Evolutionary conservation across 1,139 yeast genomes (phyloP).

Genomic region (Lodderomyces oxycetoniae): DNA sequence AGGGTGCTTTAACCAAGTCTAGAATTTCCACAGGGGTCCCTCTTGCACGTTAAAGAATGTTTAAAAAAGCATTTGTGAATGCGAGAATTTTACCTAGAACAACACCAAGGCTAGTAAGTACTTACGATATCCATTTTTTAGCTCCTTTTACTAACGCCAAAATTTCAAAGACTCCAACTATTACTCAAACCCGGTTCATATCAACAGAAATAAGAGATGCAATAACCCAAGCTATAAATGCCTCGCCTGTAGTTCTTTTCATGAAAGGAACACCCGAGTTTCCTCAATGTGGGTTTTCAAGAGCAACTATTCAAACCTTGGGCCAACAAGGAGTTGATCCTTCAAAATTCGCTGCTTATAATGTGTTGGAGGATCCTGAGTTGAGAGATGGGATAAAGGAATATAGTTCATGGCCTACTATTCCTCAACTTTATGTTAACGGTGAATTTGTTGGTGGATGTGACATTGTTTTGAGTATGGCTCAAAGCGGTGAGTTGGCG

Average conservation of each 20-base stretch:
- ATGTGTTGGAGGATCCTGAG: slow-evolving; percentile 91
- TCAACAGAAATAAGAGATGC: slow-evolving; percentile 79
- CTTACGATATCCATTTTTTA: too few relatives aligned
- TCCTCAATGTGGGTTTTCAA: slow-evolving; percentile 96
- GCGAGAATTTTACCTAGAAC: slow-evolving; percentile 1
- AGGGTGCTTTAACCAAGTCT: too few relatives aligned
- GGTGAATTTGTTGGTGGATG: slow-evolving; percentile 96
- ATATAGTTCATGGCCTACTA: slow-evolving; percentile 92
- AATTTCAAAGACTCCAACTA: too few relatives aligned
- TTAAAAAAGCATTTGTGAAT: slow-evolving; percentile 21
- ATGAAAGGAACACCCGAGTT: slow-evolving; percentile 98
- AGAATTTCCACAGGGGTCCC: too few relatives aligned
- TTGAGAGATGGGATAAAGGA: slow-evolving; percentile 92
- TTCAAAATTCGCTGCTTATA: slow-evolving; percentile 90
- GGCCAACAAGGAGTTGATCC: slow-evolving; percentile 99
- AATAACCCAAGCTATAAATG: slow-evolving; percentile 73
- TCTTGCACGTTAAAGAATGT: too few relatives aligned
- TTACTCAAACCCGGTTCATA: slow-evolving; percentile 42
- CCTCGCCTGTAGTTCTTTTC: slow-evolving; percentile 92
- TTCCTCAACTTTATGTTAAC: slow-evolving; percentile 67
- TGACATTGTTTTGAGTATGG: slow-evolving; percentile 90
- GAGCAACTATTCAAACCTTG: slow-evolving; percentile 87
- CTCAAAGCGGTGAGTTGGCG: slow-evolving; percentile 84
- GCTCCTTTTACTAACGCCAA: too few relatives aligned
- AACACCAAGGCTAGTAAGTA: slow-evolving; percentile 6